Base-by-base conservation (phyloP, 768 basidiomycete genomes). In the Serendipita vermifera region DNA sequence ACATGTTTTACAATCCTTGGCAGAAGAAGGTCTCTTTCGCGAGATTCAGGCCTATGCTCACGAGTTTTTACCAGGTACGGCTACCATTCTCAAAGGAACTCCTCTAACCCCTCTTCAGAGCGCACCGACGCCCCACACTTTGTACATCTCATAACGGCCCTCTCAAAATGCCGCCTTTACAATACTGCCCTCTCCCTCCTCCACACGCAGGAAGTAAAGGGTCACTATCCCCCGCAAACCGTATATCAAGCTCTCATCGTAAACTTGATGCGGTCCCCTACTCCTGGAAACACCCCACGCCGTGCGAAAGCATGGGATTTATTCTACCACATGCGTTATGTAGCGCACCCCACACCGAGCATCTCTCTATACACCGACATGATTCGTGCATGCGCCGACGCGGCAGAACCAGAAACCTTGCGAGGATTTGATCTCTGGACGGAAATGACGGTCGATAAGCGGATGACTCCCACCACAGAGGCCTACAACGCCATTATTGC, bases 251-350 rank as follows among this genome's bases (percentile, higher is more conserved):
- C 78, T 20, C 69, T 83, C 43, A 84, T 94, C 58, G 70, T 72
- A 3, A 67, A 74, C 40, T 81, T 82, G 32, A 78, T 78, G 62
- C 72, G 72, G 38, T 70, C 72, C 26, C 72, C 57, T 60, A 64
- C 3, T 59, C 59, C 55, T 59, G 61, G 70, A 5, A 68, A 71
- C 9, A 60, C 59, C 15, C 68, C 63, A 1, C 78, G 78, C 2
- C 78, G 77, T 31, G 85, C 87, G 0, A 83, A 88, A 59, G 93
- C 87, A 2, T 96, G 90, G 89, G 89, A 98, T 64, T 77, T 97
- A 36, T 97, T 89, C 67, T 73, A 86, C 2, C 94, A 99, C 68
- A 93, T 96, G 87, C 87, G 94, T 41, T 92, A 96, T 59, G 87
- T 88, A 13, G 89, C 94, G 1, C 91, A 98, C 65, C 82, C 90